These are phyloP conservation scores for Penicillium atrosanguineum DNA, from an alignment of 495 filamentous ascomycete genomes.

Conservation along the genomic window DNA sequence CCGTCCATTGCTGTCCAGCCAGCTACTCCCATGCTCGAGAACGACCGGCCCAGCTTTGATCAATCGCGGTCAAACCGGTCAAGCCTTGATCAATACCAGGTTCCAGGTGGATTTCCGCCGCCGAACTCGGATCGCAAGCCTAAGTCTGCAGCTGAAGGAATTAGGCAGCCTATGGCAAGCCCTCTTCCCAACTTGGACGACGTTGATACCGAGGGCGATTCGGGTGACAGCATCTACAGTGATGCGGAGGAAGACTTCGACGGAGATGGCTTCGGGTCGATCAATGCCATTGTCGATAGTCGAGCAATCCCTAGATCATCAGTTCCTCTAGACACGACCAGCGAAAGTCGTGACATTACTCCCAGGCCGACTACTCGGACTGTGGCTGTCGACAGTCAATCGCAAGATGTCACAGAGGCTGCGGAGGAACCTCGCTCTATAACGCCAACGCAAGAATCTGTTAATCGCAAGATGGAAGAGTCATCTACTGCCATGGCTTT, in stretches of 20 bases:
- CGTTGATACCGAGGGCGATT: conserved; percentile 48
- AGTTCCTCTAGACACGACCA: conserved; percentile 3
- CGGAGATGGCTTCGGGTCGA: conserved; percentile 74
- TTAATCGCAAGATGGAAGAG: conserved; percentile 13
- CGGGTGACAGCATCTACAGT: conserved; percentile 71
- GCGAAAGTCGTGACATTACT: conserved; percentile 23
- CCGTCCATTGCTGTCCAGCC: conserved; percentile 46
- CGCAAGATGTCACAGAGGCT: conserved; percentile 12
- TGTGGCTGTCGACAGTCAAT: conserved; percentile 11
- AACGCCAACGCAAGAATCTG: conserved; percentile 20
- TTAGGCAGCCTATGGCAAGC: conserved; percentile 7
- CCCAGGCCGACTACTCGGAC: conserved; percentile 13
- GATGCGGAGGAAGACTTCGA: conserved; percentile 83
- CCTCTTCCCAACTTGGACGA: conserved; percentile 18
- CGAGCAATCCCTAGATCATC: conserved; percentile 26
- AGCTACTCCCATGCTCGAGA: conserved; percentile 22
- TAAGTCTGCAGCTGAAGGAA: conserved; percentile 4
- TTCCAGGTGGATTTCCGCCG: conserved; percentile 39
- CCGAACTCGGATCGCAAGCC: conserved; percentile 25
- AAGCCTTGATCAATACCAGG: conserved; percentile 39
- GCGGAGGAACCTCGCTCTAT: conserved; percentile 22
- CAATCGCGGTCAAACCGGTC: conserved; percentile 16
- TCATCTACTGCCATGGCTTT: conserved; percentile 18
- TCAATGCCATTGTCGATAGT: conserved; percentile 78
- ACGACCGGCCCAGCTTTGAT: conserved; percentile 9